A percentile compares a stretch with the other conserved stretches of the same genome.
These are phyloP conservation scores for Pyrenula massariospora DNA, from an alignment of 495 filamentous ascomycete species.

Conservation along the genomic window DNA sequence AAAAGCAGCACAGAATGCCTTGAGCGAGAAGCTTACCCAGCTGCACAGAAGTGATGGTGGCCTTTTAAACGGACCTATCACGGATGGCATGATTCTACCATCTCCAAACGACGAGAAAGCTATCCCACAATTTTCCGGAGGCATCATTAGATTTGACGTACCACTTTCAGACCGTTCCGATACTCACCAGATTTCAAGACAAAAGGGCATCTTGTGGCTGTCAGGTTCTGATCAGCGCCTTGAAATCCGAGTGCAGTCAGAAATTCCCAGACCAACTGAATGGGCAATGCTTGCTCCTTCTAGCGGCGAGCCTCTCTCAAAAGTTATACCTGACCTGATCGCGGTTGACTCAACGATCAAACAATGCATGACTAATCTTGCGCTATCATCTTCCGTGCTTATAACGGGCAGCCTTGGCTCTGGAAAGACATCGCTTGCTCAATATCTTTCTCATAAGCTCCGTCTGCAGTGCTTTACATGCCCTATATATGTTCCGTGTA, in stretches of 20 bases:
- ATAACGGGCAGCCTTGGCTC: constrained; percentile 79
- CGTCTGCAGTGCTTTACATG: constrained; percentile 58
- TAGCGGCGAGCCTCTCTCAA: constrained; percentile 40
- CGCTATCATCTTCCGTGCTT: constrained; percentile 78
- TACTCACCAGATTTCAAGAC: constrained; percentile 27
- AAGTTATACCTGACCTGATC: constrained; percentile 51
- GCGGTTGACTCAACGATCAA: constrained; percentile 70
- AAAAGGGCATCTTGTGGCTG: constrained; percentile 55
- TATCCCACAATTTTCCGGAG: constrained; percentile 43
- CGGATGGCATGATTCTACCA: constrained; percentile 71
- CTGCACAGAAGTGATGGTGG: constrained; percentile 30
- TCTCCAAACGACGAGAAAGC: constrained; percentile 23
- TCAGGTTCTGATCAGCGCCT: constrained; percentile 63
- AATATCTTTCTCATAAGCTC: constrained; percentile 53
- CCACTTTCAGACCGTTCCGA: constrained; percentile 22
- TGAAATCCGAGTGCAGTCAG: constrained; percentile 57
- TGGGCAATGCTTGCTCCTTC: constrained; percentile 29
- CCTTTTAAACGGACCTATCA: constrained; percentile 75
- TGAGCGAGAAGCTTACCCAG: constrained; percentile 39
- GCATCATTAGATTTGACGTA: constrained; percentile 67
- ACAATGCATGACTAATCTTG: constrained; percentile 58
- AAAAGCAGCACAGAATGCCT: constrained; percentile 59
- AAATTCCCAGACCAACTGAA: constrained; percentile 49
- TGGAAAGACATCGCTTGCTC: constrained; percentile 71
- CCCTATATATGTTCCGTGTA: constrained; percentile 70